A percentile compares a stretch with the other conserved stretches of the same genome.
Evolutionary conservation across 176 grass and related monocot species (phyloP).

Genomic region (Echinochloa phyllopogon): DNA sequence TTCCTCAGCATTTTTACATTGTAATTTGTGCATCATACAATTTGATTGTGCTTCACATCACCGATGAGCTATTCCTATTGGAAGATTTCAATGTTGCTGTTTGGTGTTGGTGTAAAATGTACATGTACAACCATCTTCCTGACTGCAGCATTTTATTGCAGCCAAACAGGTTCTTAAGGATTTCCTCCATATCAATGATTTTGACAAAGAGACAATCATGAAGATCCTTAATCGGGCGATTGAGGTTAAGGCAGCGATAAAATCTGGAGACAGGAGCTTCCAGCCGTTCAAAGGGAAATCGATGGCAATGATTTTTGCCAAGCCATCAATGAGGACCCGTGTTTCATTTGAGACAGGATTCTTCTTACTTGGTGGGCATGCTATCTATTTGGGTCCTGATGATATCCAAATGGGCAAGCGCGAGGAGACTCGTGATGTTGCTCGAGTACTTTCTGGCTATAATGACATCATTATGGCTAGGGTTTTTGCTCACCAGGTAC

Average conservation of each 20-base stretch:
- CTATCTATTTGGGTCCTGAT: slow-evolving; percentile 86
- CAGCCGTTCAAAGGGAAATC: slow-evolving; percentile 92
- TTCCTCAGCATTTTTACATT: background rate
- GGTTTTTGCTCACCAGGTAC: slow-evolving; percentile 87
- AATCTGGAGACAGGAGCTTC: slow-evolving; percentile 91
- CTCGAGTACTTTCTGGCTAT: slow-evolving; percentile 91
- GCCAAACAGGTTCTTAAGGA: slow-evolving; percentile 70
- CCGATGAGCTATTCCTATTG: background rate
- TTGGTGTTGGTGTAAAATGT: background rate
- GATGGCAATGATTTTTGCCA: slow-evolving; percentile 99
- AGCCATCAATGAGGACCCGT: slow-evolving; percentile 96
- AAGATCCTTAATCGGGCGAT: slow-evolving; percentile 76
- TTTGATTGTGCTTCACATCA: slow-evolving; percentile 6
- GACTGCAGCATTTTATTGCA: slow-evolving; percentile 40
- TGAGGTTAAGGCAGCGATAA: slow-evolving; percentile 80
- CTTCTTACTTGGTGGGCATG: slow-evolving; percentile 94
- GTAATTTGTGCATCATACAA: background rate
- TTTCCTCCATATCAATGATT: slow-evolving; percentile 94
- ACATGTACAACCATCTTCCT: background rate
- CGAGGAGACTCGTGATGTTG: slow-evolving; percentile 95
- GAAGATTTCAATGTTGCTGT: background rate
- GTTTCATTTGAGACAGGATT: slow-evolving; percentile 99
- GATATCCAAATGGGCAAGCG: slow-evolving; percentile 99
- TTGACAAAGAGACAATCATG: slow-evolving; percentile 90
- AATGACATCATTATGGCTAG: slow-evolving; percentile 98